Evolutionary conservation across 805 yeast genomes (phyloP).

Genomic region (Kluyveromyces aestuarii): DNA sequence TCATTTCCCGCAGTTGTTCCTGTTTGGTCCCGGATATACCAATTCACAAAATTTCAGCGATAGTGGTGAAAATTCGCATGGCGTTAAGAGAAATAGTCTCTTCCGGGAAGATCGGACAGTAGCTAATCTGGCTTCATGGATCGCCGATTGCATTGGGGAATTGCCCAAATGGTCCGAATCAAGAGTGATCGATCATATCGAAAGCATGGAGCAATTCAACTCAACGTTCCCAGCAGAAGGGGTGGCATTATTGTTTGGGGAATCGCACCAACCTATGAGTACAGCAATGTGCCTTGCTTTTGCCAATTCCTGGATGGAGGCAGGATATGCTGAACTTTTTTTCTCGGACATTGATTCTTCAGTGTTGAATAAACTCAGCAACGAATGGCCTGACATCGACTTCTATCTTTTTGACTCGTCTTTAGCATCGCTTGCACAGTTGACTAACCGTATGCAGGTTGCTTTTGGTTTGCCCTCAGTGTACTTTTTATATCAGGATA

Average conservation of each 20-base stretch:
- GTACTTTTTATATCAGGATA: conserved; percentile 3
- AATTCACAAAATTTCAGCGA: no score
- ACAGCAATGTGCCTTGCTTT: conserved; percentile 27
- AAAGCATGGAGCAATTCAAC: conserved; percentile 10
- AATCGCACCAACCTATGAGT: conserved; percentile 1
- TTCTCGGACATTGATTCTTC: conserved; percentile 26
- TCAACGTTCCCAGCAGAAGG: not conserved
- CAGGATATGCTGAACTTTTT: conserved; percentile 10
- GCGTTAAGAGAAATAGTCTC: not conserved
- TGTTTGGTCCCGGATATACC: conserved; percentile 36
- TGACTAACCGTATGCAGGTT: conserved; percentile 15
- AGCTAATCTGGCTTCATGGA: conserved; percentile 4
- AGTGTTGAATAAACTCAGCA: conserved; percentile 26
- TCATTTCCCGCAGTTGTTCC: conserved; percentile 41
- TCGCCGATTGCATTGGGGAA: conserved; percentile 23
- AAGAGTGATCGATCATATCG: conserved; percentile 5
- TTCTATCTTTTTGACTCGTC: conserved; percentile 31
- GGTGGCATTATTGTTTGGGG: not conserved
- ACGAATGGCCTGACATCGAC: conserved; percentile 11
- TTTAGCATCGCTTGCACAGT: conserved; percentile 15
- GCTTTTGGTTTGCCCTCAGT: conserved; percentile 7
- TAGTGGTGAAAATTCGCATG: not conserved
- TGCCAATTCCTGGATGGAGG: conserved; percentile 30
- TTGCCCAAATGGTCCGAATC: conserved; percentile 26
- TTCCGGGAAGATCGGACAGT: not conserved